These are phyloP conservation scores for Coemansia sp. DNA, from an alignment of 192 early-diverging fungal species.

Conservation along the genomic window DNA sequence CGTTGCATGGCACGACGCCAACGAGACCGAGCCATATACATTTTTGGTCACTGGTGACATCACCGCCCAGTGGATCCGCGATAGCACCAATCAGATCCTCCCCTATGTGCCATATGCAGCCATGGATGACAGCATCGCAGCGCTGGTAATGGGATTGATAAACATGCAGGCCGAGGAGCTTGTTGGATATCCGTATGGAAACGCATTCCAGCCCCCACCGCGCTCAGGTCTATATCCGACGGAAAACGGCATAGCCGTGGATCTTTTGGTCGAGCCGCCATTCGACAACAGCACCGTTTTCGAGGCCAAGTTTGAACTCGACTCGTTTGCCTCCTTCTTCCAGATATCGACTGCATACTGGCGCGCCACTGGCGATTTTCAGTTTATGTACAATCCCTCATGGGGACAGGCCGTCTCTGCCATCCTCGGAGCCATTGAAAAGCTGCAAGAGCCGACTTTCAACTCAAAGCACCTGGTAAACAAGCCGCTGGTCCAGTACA, in stretches of 20 bases:
- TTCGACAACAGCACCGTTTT: constrained; percentile 34
- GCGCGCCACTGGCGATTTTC: constrained; percentile 47
- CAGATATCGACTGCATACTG: constrained; percentile 57
- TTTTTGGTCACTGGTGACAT: constrained; percentile 74
- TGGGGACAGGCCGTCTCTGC: constrained; percentile 55
- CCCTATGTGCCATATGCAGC: constrained; percentile 55
- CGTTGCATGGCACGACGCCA: constrained; percentile 54
- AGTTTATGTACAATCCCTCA: constrained; percentile 27
- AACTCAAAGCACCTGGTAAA: constrained; percentile 11
- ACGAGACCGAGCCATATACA: constrained; percentile 46
- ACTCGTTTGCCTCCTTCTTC: constrained; percentile 66
- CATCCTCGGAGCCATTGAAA: constrained; percentile 41
- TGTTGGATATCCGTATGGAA: constrained; percentile 55
- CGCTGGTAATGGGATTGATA: constrained; percentile 56
- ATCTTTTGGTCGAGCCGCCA: constrained; percentile 21
- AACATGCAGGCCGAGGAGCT: constrained; percentile 57
- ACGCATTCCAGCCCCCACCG: constrained; percentile 60
- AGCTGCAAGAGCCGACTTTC: constrained; percentile 43
- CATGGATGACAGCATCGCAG: constrained; percentile 36
- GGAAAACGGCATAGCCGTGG: constrained; percentile 28
- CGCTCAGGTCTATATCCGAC: constrained; percentile 33
- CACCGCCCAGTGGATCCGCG: constrained; percentile 70
- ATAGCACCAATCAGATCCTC: constrained; percentile 65
- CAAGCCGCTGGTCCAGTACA: constrained; percentile 16
- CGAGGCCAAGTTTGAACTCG: constrained; percentile 68